Evolutionary conservation across 257 asterid species (phyloP).

Genomic region (Solanum gandarillasii): DNA sequence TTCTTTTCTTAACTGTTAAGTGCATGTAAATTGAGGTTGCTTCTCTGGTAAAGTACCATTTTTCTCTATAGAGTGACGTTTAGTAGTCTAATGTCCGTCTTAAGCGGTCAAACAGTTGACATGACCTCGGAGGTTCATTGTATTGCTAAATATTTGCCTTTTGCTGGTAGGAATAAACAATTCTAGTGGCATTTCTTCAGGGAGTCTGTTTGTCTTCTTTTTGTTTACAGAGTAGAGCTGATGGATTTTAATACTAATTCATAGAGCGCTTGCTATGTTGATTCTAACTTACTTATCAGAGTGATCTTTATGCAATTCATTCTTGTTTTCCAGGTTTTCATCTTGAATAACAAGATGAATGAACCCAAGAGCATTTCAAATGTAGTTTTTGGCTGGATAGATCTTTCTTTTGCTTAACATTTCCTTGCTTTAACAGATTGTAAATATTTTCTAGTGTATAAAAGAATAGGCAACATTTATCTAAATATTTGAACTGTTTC

Average conservation of each 20-base stretch:
- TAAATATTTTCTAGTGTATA: neutral
- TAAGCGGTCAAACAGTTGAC: neutral
- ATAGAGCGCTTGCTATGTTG: neutral
- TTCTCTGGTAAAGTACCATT: neutral
- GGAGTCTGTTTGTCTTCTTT: neutral
- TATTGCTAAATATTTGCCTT: neutral
- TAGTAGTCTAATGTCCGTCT: neutral
- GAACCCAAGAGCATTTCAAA: neutral
- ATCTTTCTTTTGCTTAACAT: neutral
- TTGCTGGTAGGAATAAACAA: neutral
- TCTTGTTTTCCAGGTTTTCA: neutral
- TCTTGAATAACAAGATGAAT: neutral
- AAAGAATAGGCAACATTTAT: neutral
- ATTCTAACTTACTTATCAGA: neutral
- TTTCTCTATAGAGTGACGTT: neutral
- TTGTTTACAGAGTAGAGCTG: neutral
- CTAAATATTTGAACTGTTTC: neutral
- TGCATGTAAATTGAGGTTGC: neutral
- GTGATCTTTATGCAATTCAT: neutral
- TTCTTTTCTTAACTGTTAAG: neutral
- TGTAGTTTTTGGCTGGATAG: neutral
- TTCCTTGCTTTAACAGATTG: neutral
- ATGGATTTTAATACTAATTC: neutral
- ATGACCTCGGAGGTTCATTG: neutral
- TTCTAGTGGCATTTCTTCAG: neutral